Base-by-base conservation (phyloP, 2,329 filamentous ascomycete species). In the Botrytis sinoallii region DNA sequence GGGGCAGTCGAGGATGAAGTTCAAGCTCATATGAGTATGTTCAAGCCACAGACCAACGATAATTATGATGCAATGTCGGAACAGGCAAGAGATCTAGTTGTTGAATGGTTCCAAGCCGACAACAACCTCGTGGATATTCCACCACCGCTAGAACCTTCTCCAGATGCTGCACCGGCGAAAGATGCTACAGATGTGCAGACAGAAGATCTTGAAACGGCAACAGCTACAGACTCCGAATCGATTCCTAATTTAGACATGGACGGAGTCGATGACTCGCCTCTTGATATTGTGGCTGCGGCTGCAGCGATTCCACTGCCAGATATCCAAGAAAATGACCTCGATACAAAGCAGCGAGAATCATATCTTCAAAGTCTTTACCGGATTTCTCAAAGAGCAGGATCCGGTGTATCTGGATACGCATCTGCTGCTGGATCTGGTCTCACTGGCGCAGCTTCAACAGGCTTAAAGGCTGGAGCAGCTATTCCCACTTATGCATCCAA, bases 1-100 rank as follows among this genome's bases (percentile, higher is more conserved):
- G 59, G 61, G 38, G 75, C 77, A 63, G 79, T 78, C 1, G 73
- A 72, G 42, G 76, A 79, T 71, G 79, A 80, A 63, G 76, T 80
- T 38, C 75, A 75, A 42, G 77, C 77, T 10, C 79, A 80, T 71
- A 79, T 78, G 65, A 76, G 74, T 65, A 80, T 80, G 78, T 80
- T 80, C 44, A 71, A 73, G 16, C 75, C 71, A 2, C 76, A 79
- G 22, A 77, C 71, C 61, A 79, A 79, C 60, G 61, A 72, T 25
- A 71, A 55, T 32, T 80, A 79, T 59, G 75, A 78, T 9, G 55
- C 73, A 40, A 75, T 80, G 73, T 55, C 77, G 12, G 61, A 75
- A 46, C 42, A 65, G 25, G 73, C 78, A 6, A 55, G 63, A 8
- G 70, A 75, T 60, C 48, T 76, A 32, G 73, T 79, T 1, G 25